phyloP scores from a whole-genome alignment of 805 yeast species.

The Candida loeiensis region DNA sequence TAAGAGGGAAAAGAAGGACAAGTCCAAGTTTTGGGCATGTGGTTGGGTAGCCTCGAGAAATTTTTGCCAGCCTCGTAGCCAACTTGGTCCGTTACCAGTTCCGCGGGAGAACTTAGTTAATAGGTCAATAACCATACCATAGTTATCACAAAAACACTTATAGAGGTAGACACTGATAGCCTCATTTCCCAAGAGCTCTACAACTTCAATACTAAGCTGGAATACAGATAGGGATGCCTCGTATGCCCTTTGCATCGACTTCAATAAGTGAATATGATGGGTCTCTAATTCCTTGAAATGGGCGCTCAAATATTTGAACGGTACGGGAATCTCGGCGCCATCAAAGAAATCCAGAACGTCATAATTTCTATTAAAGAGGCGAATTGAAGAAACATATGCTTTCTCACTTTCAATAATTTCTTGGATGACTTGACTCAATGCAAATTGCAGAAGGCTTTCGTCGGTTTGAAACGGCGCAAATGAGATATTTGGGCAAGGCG shows the following conservation, averaged over 20 bases:
- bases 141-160: constrained; percentile 30
- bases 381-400: constrained; percentile 43
- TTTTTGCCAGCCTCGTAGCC: constrained; percentile 31
- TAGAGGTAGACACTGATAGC: constrained; percentile 27
- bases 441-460: constrained; percentile 7
- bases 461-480: constrained; percentile 16
- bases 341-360: constrained; percentile 32
- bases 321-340: constrained; percentile 32
- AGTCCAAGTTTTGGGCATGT: constrained; percentile 34
- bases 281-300: constrained; percentile 4
- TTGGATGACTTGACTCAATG: constrained; percentile 31
- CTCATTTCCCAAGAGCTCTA: constrained; percentile 17
- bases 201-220: constrained; percentile 12
- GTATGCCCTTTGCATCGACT: neutral
- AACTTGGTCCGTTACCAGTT: constrained; percentile 10
- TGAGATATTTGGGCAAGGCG: constrained; percentile 20
- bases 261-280: constrained; percentile 29
- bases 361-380: constrained; percentile 41
- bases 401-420: constrained; percentile 51
- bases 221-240: neutral
- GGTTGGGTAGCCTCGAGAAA: constrained; percentile 44
- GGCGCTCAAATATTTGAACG: constrained; percentile 2
- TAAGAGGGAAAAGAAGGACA: constrained; percentile 50
- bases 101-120: constrained; percentile 23
- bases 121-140: constrained; percentile 30